Percentiles rank a stretch among this genome's conserved stretches.
phyloP scores from a whole-genome alignment of 495 filamentous ascomycete species.

The Geoglossum glabrum region DNA sequence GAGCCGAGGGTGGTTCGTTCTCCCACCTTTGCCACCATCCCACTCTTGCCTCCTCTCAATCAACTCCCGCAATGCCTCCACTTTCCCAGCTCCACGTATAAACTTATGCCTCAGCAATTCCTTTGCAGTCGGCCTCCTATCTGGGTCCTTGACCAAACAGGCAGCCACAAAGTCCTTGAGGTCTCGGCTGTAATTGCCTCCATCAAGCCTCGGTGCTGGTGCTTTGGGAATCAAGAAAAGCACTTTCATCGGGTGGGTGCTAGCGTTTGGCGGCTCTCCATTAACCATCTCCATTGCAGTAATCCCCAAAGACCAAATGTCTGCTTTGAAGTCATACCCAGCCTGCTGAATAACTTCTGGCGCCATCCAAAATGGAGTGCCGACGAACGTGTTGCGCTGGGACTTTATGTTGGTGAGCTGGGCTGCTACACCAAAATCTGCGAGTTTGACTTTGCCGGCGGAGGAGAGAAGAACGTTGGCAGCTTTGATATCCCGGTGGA shows the following conservation, averaged over 20 bases:
- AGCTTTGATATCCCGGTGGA: conserved; percentile 94
- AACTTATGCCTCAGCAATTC: conserved; percentile 85
- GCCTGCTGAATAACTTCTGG: conserved; percentile 95
- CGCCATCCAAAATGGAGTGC: conserved; percentile 98
- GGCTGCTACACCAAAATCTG: conserved; percentile 93
- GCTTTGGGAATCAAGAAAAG: conserved; percentile 94
- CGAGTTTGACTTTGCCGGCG: conserved; percentile 83
- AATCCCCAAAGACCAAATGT: conserved; percentile 95
- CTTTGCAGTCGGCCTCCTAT: conserved; percentile 62
- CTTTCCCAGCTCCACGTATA: conserved; percentile 64
- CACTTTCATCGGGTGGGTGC: conserved; percentile 93
- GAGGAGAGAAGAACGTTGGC: conserved; percentile 79
- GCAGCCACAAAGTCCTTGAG: conserved; percentile 86
- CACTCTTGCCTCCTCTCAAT: conserved; percentile 67
- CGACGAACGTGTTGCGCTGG: conserved; percentile 95
- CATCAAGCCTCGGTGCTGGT: conserved; percentile 66
- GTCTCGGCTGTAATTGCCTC: conserved; percentile 56
- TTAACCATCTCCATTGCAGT: conserved; percentile 86
- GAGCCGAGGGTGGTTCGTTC: conserved; percentile 42
- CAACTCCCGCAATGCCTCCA: conserved; percentile 68
- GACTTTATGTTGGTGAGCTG: conserved; percentile 96
- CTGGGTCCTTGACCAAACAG: conserved; percentile 80
- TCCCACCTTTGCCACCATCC: conserved; percentile 42
- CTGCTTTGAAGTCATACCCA: conserved; percentile 92
- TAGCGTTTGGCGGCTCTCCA: conserved; percentile 81